phyloP scores from a whole-genome alignment of 768 basidiomycete species.

The Collybiopsis confluens region DNA sequence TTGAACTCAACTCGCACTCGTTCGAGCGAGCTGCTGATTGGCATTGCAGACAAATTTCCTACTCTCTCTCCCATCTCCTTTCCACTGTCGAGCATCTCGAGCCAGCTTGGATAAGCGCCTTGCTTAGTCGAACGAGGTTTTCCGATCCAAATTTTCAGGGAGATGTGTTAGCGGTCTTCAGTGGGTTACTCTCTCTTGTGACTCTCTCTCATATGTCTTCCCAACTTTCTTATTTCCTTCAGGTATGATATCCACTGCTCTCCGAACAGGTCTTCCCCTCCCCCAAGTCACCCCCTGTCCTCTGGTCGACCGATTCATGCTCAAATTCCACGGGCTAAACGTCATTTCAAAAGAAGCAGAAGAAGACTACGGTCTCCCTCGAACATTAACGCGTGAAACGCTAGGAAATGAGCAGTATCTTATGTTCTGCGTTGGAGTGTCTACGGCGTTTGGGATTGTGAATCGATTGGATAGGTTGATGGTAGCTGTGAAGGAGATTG shows the following conservation, averaged over 20 bases:
- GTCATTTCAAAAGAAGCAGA: slow-evolving; percentile 69
- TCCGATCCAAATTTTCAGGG: slow-evolving; percentile 80
- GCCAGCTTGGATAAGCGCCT: slow-evolving; percentile 71
- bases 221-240: background rate
- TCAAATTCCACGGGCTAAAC: slow-evolving; percentile 53
- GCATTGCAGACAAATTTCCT: slow-evolving; percentile 55
- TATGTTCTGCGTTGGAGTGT: slow-evolving; percentile 72
- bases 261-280: slow-evolving; percentile 69
- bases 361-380: slow-evolving; percentile 71
- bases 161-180: slow-evolving; percentile 77
- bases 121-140: slow-evolving; percentile 70
- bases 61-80: slow-evolving; percentile 67
- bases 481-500: slow-evolving; percentile 79
- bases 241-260: slow-evolving; percentile 76
- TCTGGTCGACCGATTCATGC: slow-evolving; percentile 44
- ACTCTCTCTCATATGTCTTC: background rate
- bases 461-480: slow-evolving; percentile 72
- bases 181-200: background rate
- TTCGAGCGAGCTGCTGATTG: slow-evolving; percentile 2
- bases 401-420: slow-evolving; percentile 76
- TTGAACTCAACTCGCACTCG: background rate
- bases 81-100: slow-evolving; percentile 72
- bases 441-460: slow-evolving; percentile 66
- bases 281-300: slow-evolving; percentile 88
- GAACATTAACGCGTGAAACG: slow-evolving; percentile 66